phyloP scores from a whole-genome alignment of 2,329 filamentous ascomycete genomes.

The Stachybotrys chartarum region DNA sequence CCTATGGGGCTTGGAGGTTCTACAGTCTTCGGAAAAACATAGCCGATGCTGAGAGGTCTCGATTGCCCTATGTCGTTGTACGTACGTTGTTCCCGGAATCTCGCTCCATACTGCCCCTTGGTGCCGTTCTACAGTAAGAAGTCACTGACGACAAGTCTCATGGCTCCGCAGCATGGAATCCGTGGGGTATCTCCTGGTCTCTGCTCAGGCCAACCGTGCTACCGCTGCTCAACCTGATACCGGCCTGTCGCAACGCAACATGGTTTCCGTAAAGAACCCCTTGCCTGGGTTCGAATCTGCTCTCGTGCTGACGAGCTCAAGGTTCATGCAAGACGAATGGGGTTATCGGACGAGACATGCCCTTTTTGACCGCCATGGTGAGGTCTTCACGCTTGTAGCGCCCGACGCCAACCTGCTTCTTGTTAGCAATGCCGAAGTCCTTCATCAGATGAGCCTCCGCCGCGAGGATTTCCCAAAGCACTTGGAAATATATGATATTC shows the following conservation, averaged over 20 bases:
- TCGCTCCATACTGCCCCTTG: neutral
- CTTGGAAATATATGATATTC: conserved; percentile 24
- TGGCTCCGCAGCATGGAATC: neutral
- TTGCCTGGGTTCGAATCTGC: neutral
- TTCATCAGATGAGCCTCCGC: conserved; percentile 57
- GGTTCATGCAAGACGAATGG: conserved; percentile 54
- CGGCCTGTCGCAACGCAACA: neutral
- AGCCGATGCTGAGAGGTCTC: conserved; percentile 39
- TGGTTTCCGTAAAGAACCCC: neutral
- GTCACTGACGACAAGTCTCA: neutral
- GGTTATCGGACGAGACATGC: conserved; percentile 47
- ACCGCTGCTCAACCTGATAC: neutral
- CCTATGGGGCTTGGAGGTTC: neutral
- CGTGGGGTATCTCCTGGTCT: neutral
- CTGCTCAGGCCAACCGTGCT: neutral
- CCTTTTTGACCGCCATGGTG: conserved; percentile 52
- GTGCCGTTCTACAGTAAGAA: neutral
- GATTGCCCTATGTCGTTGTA: conserved; percentile 44
- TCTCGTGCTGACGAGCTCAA: conserved; percentile 14
- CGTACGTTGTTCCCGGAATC: conserved; percentile 33
- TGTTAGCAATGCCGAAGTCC: conserved; percentile 56
- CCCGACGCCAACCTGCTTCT: conserved; percentile 46
- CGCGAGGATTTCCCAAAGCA: conserved; percentile 60
- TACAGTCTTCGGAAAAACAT: conserved; percentile 35
- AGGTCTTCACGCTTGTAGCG: conserved; percentile 58